These are phyloP conservation scores for Posidonia australis DNA, from an alignment of 106 monocot species.

Conservation along the genomic window DNA sequence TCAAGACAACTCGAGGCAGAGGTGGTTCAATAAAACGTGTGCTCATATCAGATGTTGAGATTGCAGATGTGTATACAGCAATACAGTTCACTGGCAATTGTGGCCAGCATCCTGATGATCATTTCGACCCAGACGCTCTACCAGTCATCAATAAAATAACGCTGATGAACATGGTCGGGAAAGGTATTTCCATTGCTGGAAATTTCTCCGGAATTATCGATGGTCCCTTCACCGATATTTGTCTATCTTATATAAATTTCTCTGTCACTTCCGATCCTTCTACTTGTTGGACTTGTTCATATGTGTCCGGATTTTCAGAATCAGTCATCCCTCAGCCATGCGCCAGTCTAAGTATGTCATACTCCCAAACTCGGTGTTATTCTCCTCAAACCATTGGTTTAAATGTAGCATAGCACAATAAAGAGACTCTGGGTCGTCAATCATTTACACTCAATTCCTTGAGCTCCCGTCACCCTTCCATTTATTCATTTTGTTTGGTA, in stretches of 20 bases:
- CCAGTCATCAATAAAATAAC: conserved; percentile 52
- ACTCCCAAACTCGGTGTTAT: conserved; percentile 43
- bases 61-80: conserved; percentile 46
- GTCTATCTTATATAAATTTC: conserved; percentile 52
- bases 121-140: conserved; percentile 39
- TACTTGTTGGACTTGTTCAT: conserved; percentile 50
- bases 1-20: conserved; percentile 65
- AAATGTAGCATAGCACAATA: no score
- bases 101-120: conserved; percentile 49
- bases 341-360: conserved; percentile 24
- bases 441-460: neutral
- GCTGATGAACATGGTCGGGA: conserved; percentile 43
- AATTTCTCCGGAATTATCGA: conserved; percentile 41
- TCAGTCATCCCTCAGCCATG: conserved; percentile 66
- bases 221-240: conserved; percentile 58
- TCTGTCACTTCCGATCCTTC: conserved; percentile 25
- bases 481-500: neutral
- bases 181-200: conserved; percentile 47
- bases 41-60: conserved; percentile 36
- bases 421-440: neutral
- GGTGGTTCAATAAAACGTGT: conserved; percentile 62
- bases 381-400: conserved; percentile 18
- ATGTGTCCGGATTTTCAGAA: conserved; percentile 62
- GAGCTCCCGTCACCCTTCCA: neutral
- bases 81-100: conserved; percentile 51